A percentile compares a stretch with the other conserved stretches of the same genome.
Conservation (phyloP, 163 green algal genomes). For the Picocystis sp. region DNA sequence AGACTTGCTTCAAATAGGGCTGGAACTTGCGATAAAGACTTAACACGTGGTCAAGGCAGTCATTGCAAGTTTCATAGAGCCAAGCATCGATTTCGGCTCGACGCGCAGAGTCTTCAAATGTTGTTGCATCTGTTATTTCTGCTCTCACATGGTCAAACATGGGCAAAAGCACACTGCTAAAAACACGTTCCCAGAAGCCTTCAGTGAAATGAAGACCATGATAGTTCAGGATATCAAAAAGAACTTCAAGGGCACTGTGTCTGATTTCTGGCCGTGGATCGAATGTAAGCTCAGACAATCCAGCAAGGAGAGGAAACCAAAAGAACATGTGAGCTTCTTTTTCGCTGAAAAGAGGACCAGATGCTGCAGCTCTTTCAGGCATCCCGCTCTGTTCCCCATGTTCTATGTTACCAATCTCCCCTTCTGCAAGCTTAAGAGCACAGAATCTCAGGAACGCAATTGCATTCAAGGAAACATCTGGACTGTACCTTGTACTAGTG, state of each 20-base stretch:
- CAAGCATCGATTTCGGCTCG: constrained; percentile 37
- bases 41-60: constrained; percentile 74
- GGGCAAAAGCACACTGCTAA: constrained; percentile 82
- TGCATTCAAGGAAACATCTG: constrained; percentile 77
- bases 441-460: constrained; percentile 94
- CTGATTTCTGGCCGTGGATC: constrained; percentile 66
- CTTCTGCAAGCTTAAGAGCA: constrained; percentile 78
- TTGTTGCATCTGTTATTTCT: constrained; percentile 78
- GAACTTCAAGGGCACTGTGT: constrained; percentile 56
- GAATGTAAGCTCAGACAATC: constrained; percentile 92
- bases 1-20: constrained; percentile 11
- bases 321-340: constrained; percentile 89
- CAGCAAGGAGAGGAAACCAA: constrained; percentile 95
- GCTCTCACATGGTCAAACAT: constrained; percentile 86
- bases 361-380: too few species aligned
- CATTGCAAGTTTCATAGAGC: constrained; percentile 89
- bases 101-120: constrained; percentile 62
- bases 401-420: constrained; percentile 34
- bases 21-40: constrained; percentile 37
- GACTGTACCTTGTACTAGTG: constrained; percentile 83
- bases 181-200: constrained; percentile 83
- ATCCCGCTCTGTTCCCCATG: background rate
- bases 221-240: constrained; percentile 88
- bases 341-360: constrained; percentile 54
- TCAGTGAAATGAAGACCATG: constrained; percentile 73